A percentile compares a stretch with the other conserved stretches of the same genome.
These are phyloP conservation scores for Lumnitzera littorea DNA, from an alignment of 345 rosid genomes.

Conservation along the genomic window DNA sequence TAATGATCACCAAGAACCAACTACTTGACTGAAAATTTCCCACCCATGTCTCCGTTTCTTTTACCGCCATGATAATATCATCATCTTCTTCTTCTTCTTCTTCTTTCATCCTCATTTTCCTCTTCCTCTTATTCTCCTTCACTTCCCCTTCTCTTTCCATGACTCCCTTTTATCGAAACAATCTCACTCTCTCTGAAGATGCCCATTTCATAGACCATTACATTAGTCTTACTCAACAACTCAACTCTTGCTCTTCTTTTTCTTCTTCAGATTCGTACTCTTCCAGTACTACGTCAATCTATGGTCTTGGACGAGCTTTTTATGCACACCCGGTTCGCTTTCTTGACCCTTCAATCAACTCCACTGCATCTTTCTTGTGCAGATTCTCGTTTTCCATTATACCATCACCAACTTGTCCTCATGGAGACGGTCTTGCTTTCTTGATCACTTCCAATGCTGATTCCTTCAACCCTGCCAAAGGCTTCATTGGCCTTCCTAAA, in stretches of 20 bases:
- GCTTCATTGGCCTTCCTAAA: slow-evolving; percentile 62
- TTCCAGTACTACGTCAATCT: not conserved
- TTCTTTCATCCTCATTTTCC: slow-evolving; percentile 13
- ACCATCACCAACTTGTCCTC: slow-evolving; percentile 47
- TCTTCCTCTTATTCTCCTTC: slow-evolving; percentile 20
- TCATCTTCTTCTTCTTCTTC: slow-evolving; percentile 5
- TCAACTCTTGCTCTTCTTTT: slow-evolving; percentile 28
- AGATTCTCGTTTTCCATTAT: slow-evolving; percentile 61
- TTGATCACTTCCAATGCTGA: slow-evolving; percentile 66
- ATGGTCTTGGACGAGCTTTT: slow-evolving; percentile 51
- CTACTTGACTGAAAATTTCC: too few relatives aligned
- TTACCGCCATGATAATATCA: slow-evolving; percentile 8
- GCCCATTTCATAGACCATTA: slow-evolving; percentile 45
- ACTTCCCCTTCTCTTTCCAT: slow-evolving; percentile 20
- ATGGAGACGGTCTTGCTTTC: slow-evolving; percentile 75
- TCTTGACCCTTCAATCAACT: slow-evolving; percentile 38
- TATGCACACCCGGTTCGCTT: slow-evolving; percentile 50
- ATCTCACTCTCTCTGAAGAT: slow-evolving; percentile 61
- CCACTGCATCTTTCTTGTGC: slow-evolving; percentile 54
- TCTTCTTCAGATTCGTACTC: slow-evolving; percentile 22
- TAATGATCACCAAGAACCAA: too few relatives aligned
- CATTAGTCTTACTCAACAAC: slow-evolving; percentile 60
- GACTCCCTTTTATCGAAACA: slow-evolving; percentile 26
- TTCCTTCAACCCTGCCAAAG: slow-evolving; percentile 52
- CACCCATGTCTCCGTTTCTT: too few relatives aligned